Evolutionary conservation across 2,329 filamentous ascomycete genomes (phyloP).

Genomic region (Aspergillus thermomutatus): DNA sequence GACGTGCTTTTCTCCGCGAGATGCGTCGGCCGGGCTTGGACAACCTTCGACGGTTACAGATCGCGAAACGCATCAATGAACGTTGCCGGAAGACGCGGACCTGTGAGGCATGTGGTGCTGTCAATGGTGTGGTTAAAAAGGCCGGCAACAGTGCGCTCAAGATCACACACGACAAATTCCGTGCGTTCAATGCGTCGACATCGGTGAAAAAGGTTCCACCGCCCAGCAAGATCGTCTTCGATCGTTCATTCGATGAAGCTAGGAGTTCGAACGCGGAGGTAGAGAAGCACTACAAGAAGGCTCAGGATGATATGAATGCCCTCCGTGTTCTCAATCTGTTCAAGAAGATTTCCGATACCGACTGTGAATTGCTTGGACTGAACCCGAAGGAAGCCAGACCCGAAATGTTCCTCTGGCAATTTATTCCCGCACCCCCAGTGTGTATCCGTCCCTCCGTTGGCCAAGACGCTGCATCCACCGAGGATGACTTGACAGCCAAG

Average conservation of each 20-base stretch:
- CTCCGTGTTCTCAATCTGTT: constrained; percentile 86
- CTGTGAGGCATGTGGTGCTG: constrained; percentile 74
- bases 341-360: constrained; percentile 75
- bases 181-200: constrained; percentile 82
- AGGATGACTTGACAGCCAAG: constrained; percentile 95
- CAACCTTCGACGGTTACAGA: constrained; percentile 76
- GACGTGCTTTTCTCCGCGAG: constrained; percentile 72
- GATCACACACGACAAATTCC: constrained; percentile 89
- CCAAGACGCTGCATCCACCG: constrained; percentile 88
- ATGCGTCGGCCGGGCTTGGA: constrained; percentile 79
- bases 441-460: constrained; percentile 91
- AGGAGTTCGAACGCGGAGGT: constrained; percentile 75
- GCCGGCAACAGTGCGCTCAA: constrained; percentile 78
- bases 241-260: constrained; percentile 77
- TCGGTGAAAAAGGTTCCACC: constrained; percentile 81
- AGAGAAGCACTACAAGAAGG: constrained; percentile 87
- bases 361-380: constrained; percentile 88
- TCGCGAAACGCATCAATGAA: constrained; percentile 84
- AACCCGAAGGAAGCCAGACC: constrained; percentile 82
- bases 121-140: constrained; percentile 92
- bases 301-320: constrained; percentile 91
- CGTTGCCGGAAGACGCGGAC: constrained; percentile 82
- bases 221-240: constrained; percentile 76
- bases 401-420: constrained; percentile 98
- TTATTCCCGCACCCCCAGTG: constrained; percentile 87